Percentiles rank a stretch among this genome's conserved stretches.
Conservation (phyloP, 495 filamentous ascomycete species). For the Lasiosphaeriaceae sp. region DNA sequence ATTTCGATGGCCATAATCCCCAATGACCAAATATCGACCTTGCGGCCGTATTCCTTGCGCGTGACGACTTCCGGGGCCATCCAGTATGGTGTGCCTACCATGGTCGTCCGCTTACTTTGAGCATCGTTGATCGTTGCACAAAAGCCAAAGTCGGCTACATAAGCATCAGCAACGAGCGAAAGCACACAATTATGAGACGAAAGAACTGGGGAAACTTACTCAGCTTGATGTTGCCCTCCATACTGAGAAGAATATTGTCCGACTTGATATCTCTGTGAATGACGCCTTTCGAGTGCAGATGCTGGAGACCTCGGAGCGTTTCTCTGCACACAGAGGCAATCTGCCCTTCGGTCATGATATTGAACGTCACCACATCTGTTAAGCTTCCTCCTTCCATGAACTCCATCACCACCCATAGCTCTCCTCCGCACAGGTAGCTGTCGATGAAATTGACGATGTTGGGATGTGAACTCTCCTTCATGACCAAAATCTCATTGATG, state of each 20-base stretch:
- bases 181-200: not conserved
- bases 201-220: conserved; percentile 56
- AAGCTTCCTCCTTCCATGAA: conserved; percentile 98
- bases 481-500: conserved; percentile 97
- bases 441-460: conserved; percentile 99
- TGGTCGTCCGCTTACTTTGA: conserved; percentile 95
- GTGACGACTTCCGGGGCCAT: conserved; percentile 99
- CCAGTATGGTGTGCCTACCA: conserved; percentile 99
- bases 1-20: conserved; percentile 99
- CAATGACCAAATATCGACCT: conserved; percentile 97
- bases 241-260: conserved; percentile 91
- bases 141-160: conserved; percentile 91
- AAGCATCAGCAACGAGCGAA: not conserved
- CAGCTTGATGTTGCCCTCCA: conserved; percentile 95
- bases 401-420: conserved; percentile 99
- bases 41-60: conserved; percentile 94
- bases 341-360: conserved; percentile 96
- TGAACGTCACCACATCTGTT: conserved; percentile 97
- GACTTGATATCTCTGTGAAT: conserved; percentile 99
- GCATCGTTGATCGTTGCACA: conserved; percentile 98
- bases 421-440: conserved; percentile 81
- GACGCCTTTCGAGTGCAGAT: conserved; percentile 94
- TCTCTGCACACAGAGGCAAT: conserved; percentile 95
- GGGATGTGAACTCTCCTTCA: conserved; percentile 97
- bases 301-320: conserved; percentile 87